Evolutionary conservation across 345 rosid genomes (phyloP).

Genomic region (Camelina neglecta): DNA sequence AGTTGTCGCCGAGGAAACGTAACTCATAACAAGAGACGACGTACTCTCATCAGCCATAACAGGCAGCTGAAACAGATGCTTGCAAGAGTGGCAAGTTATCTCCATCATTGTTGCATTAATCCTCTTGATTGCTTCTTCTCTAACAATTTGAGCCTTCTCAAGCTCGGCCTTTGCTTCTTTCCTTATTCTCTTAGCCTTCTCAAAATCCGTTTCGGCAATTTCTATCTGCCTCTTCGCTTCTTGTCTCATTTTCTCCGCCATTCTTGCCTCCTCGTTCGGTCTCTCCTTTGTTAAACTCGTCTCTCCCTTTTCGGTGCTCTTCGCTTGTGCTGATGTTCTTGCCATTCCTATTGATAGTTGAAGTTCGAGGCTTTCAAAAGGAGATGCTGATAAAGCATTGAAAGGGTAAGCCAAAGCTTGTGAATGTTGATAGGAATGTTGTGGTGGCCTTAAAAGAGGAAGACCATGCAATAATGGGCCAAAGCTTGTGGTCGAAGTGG

Average conservation of each 20-base stretch:
- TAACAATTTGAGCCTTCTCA: slow-evolving; percentile 64
- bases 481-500: slow-evolving; percentile 62
- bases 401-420: slow-evolving; percentile 34
- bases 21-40: slow-evolving; percentile 39
- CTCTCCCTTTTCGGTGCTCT: slow-evolving; percentile 40
- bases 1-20: slow-evolving; percentile 38
- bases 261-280: slow-evolving; percentile 51
- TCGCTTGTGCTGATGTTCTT: slow-evolving; percentile 32
- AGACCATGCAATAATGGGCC: slow-evolving; percentile 49
- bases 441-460: slow-evolving; percentile 53
- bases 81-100: slow-evolving; percentile 83
- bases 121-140: slow-evolving; percentile 68
- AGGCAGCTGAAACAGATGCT: slow-evolving; percentile 59
- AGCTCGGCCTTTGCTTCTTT: slow-evolving; percentile 83
- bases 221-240: slow-evolving; percentile 73
- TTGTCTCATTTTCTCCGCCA: slow-evolving; percentile 72
- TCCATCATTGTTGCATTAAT: slow-evolving; percentile 65
- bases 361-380: slow-evolving; percentile 33
- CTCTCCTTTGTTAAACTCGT: slow-evolving; percentile 43
- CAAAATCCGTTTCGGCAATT: slow-evolving; percentile 78
- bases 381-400: slow-evolving; percentile 27
- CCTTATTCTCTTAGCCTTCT: slow-evolving; percentile 75
- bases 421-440: slow-evolving; percentile 36
- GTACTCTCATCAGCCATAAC: slow-evolving; percentile 38
- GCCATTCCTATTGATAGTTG: slow-evolving; percentile 48